Base-by-base conservation (phyloP, 2,329 filamentous ascomycete genomes). In the Penicillium freii region DNA sequence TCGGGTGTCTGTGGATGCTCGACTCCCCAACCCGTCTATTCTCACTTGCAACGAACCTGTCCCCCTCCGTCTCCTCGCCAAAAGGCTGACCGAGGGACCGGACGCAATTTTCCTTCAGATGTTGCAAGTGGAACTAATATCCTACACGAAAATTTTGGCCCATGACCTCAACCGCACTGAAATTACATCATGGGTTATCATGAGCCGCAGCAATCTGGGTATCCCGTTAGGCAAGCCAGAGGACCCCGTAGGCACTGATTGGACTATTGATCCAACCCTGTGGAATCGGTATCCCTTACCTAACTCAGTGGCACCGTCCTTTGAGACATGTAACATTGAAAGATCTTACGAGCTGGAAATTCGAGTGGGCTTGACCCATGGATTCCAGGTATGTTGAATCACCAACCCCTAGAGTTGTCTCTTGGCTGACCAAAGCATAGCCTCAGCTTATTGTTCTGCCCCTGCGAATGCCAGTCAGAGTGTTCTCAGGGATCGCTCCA, bases 401-500 rank as follows among this genome's bases (percentile, higher is more conserved):
- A 8, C n/a, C 7, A 23, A n/a, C 21, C 44, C 27, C 46, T 55
- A 31, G 13, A 33, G 13, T 39, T 51, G 29, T 57, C 48, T 29
- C 29, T 49, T 53, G 45, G 58, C 65, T 69, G 51, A 70, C 52
- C 27, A 51, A 31, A 23, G 47, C 62, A 57, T 66, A 85, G 78
- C 82, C 87, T n/a, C 90, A 96, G 76, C 82, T 87, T 51, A 85
- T 96, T 34, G 83, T 89, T 55, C 81, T 96, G 3, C 91, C 92
- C 5, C 80, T 99, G 19, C 83, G 88, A 60, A 87, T 97, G 67
- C 85, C 87, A 34, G 82, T 95, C 50, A 84, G 91, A 54, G 85
- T 99, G 17, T 97, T 84, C 73, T 96, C 92, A 1, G 94, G 94
- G 64, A 92, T 97, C 63, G 82, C 84, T 23, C 93, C 94, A 13